phyloP scores from a whole-genome alignment of 331 rosid species.

The Malus hybrid region DNA sequence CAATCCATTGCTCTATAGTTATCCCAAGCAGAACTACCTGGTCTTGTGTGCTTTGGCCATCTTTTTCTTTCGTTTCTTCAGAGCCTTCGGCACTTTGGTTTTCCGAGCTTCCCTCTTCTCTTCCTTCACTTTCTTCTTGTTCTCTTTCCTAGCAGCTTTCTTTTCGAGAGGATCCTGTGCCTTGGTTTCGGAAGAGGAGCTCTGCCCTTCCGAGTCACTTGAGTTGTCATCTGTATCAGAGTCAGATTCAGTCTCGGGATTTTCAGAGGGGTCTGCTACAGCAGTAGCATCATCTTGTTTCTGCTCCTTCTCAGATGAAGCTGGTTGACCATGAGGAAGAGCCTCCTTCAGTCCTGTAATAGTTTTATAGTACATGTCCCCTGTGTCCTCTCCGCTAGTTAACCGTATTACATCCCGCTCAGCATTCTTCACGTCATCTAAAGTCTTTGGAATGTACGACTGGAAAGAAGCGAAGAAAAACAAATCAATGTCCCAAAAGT shows the following conservation, averaged over 20 bases:
- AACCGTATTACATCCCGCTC: constrained; percentile 69
- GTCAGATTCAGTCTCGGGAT: constrained; percentile 13
- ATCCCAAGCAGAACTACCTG: constrained; percentile 19
- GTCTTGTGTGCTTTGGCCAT: constrained; percentile 57
- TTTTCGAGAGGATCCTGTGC: constrained; percentile 39
- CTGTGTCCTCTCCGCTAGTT: constrained; percentile 71
- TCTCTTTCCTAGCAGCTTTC: constrained; percentile 85
- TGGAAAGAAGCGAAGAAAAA: constrained; percentile 15
- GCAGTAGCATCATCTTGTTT: constrained; percentile 6
- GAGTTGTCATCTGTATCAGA: constrained; percentile 23
- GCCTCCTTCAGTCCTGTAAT: constrained; percentile 75
- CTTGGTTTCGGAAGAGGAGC: constrained; percentile 29
- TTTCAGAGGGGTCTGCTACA: constrained; percentile 4
- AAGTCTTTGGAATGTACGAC: constrained; percentile 77
- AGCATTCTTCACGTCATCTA: constrained; percentile 61
- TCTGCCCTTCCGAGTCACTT: constrained; percentile 42
- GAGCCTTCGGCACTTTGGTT: constrained; percentile 68
- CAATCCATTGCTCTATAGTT: not conserved
- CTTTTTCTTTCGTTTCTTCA: constrained; percentile 73
- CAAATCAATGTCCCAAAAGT: not conserved
- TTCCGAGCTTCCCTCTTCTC: constrained; percentile 86
- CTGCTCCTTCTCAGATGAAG: constrained; percentile 12
- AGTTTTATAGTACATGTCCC: constrained; percentile 61
- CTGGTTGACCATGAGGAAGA: constrained; percentile 28
- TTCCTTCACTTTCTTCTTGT: constrained; percentile 85